These are phyloP conservation scores for Trichoderma arundinaceum DNA, from an alignment of 2,329 filamentous ascomycete species.

Conservation along the genomic window DNA sequence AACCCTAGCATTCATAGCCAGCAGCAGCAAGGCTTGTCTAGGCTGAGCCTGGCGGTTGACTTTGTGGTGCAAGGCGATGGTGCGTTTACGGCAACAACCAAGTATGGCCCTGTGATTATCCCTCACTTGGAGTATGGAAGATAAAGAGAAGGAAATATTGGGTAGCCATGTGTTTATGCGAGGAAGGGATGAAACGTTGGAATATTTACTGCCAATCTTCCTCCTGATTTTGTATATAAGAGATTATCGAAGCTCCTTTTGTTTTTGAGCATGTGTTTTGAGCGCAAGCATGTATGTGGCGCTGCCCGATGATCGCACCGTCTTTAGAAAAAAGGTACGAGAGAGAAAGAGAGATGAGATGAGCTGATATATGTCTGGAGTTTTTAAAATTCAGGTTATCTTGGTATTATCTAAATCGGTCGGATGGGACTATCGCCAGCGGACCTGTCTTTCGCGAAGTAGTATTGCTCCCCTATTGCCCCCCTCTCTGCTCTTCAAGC, in stretches of 20 bases:
- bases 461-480: background rate
- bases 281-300: background rate
- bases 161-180: background rate
- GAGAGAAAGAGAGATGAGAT: background rate
- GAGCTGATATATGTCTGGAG: background rate
- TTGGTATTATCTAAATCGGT: conserved; percentile 26
- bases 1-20: conserved; percentile 46
- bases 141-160: background rate
- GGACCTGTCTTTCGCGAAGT: background rate
- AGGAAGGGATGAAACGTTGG: background rate
- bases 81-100: conserved; percentile 79
- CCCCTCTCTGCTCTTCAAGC: background rate
- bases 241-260: background rate
- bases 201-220: background rate
- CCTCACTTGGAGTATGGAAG: conserved; percentile 79
- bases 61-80: conserved; percentile 96
- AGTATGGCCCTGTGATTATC: conserved; percentile 96
- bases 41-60: conserved; percentile 88
- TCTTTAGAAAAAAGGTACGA: background rate
- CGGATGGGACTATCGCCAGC: background rate
- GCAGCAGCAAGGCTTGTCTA: conserved; percentile 58
- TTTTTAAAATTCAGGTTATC: background rate
- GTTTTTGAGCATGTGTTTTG: background rate
- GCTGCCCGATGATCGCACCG: background rate
- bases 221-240: conserved; percentile 19